Base-by-base conservation (phyloP, 2,329 filamentous ascomycete species). In the Cercospora beticola region DNA sequence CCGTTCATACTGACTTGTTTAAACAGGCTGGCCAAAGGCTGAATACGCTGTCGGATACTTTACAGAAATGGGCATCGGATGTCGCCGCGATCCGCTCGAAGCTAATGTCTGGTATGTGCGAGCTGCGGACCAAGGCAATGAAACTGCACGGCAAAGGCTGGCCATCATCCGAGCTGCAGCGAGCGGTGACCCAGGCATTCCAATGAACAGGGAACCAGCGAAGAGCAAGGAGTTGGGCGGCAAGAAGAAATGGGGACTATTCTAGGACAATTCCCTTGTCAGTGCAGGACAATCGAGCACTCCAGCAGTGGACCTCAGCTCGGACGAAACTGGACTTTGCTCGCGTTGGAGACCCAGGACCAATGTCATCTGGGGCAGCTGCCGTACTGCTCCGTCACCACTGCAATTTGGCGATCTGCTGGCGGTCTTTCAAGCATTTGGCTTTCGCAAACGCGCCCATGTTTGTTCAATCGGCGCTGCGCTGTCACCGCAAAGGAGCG, bases 51-150 rank as follows among this genome's bases (percentile, higher is more conserved):
- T 97, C 23, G 95, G 93, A 56, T 98, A 97, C 81, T 99, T 99
- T 79, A 97, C 94, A 5, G 95, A 99, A 80, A 97, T 96, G 92
- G 95, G 95, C 71, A 97, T 99, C 74, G 95, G 95, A 61, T 97
- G 93, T 79, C 91, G 93, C 43, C 89, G 93, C 60, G 95, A 99
- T 79, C 89, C 94, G n/a, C 86, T 99, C 54, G 94, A 97, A 80
- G 94, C 95, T 74, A 99, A 99, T 77, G 92, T 97, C 33, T 98
- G 94, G 94, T 99, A 99, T 78, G 94, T 99, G 74, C 92, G 92
- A 80, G 95, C 95, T 5, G 94, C 95, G 16, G 94, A 97, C 73
- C 88, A 92, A 61, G 95, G 94, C 58, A 94, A 98, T 76, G 92
- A 95, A 75, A 88, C 93, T 67, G 95, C 95, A 62, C 94, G 91